These are phyloP conservation scores for Chondrus crispus DNA, from an alignment of 23 red algal species.

Conservation along the genomic window DNA sequence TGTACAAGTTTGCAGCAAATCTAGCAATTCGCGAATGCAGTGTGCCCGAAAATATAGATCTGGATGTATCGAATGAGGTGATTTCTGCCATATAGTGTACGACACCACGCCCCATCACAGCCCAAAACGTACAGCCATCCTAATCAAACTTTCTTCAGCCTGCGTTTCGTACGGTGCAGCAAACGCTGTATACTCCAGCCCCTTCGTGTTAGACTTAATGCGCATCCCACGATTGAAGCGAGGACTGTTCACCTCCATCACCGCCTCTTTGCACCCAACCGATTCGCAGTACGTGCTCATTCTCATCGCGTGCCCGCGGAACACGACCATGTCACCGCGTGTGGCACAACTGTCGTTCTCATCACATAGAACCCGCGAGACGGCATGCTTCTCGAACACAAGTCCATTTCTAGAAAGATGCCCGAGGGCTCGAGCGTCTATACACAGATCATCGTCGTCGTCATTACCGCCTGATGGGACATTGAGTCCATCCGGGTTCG, in stretches of 20 bases:
- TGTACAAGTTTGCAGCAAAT: too few species aligned
- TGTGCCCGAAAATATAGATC: too few species aligned
- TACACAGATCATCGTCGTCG: too few species aligned
- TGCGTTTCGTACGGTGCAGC: background rate
- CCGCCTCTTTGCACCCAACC: background rate
- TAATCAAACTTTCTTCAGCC: background rate
- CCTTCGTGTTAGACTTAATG: background rate
- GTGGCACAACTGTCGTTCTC: background rate
- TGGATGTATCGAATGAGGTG: too few species aligned
- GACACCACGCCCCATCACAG: background rate
- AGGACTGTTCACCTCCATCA: conserved; percentile 8
- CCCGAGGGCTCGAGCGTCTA: background rate
- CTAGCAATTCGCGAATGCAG: too few species aligned
- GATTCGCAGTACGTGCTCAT: background rate
- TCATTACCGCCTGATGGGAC: too few species aligned
- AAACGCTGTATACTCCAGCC: background rate
- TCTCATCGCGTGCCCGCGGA: background rate
- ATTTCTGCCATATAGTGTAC: too few species aligned
- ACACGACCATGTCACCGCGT: conserved; percentile 1
- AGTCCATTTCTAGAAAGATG: background rate
- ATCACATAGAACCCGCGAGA: background rate
- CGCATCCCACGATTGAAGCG: background rate
- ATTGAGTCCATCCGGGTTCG: too few species aligned
- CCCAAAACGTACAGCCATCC: conserved; percentile 1
- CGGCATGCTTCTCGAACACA: background rate